Base-by-base conservation (phyloP, 345 rosid species). In the Eucalyptus marginata region DNA sequence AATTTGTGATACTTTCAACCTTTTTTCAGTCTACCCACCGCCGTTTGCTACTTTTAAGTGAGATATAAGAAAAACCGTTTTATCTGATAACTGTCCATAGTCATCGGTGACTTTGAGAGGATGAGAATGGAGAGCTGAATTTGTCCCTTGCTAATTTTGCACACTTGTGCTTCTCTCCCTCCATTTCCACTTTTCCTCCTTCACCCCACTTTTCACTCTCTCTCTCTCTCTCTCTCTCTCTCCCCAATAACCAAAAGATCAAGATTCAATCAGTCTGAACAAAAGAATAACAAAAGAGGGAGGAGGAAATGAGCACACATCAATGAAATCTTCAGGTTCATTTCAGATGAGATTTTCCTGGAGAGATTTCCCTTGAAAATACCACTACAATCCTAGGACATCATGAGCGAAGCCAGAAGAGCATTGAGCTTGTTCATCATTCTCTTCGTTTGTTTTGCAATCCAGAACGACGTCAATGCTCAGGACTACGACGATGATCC, bases 401-500 rank as follows among this genome's bases (percentile, higher is more conserved):
- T 10, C 27, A 76, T 76, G 83, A 36, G 47, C 24, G 83, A 36
- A 76, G 83, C 27, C 47, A 36, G 83, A 76, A 87, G 59, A 49
- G 80, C 56, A 5, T 66, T 31, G 52, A 84, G 51, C 52, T 83
- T 83, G 50, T 36, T 84, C 62, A 14, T 79, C 54, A 36, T 79
- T 79, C 59, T 89, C 50, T 87, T 81, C n/a, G 12, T 87, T 46
- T 17, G n/a, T 12, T n/a, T 36, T 18, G 84, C 36, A 58, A 59
- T 59, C 40, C 54, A 9, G 83, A 36, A 5, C 20, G 1, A 24
- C 44, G 7, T 87, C 87, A 83, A 90, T 44, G 96, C 93, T 29
- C 99, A 96, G 91, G 95, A 93, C 86, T 86, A 89, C 68, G 89
- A 66, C 8, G 79, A 87, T 66, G 94, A 86, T 18, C 44, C 62